Conservation (phyloP, 2,329 filamentous ascomycete species). For the Rasamsonia emersonii region DNA sequence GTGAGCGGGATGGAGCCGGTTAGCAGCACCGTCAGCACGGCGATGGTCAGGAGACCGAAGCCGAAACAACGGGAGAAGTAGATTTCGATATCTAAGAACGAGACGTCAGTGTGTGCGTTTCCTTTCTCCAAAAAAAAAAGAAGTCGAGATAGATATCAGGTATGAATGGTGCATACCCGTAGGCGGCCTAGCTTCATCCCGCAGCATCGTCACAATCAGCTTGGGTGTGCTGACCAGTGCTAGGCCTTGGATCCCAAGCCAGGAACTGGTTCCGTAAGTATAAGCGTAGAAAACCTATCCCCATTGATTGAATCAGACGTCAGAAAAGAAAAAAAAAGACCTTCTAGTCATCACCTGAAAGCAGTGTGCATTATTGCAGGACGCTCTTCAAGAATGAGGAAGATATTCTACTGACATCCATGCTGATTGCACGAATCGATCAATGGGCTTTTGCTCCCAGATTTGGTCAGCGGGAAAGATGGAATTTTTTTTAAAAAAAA, state of each 20-base stretch:
- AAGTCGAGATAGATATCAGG: neutral
- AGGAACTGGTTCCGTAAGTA: constrained; percentile 36
- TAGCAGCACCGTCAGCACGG: constrained; percentile 56
- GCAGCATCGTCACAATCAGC: constrained; percentile 52
- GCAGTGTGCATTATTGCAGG: no score
- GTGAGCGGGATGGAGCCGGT: constrained; percentile 62
- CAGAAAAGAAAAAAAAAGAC: constrained; percentile 1
- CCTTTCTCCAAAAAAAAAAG: neutral
- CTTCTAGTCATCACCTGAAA: no score
- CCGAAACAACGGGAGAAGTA: constrained; percentile 68
- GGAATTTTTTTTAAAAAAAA: no score
- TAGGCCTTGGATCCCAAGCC: constrained; percentile 38
- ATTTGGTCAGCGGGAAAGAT: no score
- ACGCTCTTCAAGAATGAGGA: no score
- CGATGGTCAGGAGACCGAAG: constrained; percentile 57
- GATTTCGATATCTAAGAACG: constrained; percentile 51
- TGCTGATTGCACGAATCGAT: no score
- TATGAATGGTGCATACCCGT: constrained; percentile 36
- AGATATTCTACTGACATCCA: no score
- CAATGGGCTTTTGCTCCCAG: no score
- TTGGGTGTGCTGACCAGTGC: constrained; percentile 53
- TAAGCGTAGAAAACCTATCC: constrained; percentile 40
- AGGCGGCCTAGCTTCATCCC: constrained; percentile 47
- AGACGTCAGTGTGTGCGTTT: neutral
- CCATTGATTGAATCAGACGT: neutral